phyloP scores from a whole-genome alignment of 306 rosid genomes.

The Adenanthera pavonina region DNA sequence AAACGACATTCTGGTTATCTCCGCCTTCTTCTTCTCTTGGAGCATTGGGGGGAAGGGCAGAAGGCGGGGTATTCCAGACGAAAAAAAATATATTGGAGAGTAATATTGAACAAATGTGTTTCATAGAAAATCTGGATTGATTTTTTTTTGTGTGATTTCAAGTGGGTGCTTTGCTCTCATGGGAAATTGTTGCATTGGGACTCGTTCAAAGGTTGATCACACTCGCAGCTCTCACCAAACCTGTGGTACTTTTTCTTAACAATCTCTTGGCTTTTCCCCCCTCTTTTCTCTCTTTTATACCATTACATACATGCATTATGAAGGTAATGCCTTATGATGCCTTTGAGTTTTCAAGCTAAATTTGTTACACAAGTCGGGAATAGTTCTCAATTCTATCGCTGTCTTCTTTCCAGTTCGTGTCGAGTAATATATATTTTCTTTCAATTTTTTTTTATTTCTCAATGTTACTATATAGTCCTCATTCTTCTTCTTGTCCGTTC shows the following conservation, averaged over 20 bases:
- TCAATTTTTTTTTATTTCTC: background rate
- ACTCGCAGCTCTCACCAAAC: background rate
- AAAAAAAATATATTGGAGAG: background rate
- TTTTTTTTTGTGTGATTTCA: background rate
- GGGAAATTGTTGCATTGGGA: background rate
- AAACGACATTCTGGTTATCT: background rate
- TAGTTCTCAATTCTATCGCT: background rate
- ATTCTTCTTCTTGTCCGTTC: background rate
- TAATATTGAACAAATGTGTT: background rate
- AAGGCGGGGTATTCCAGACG: background rate
- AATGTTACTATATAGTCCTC: background rate
- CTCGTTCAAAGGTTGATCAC: background rate
- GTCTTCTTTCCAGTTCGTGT: background rate
- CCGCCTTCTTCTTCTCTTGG: background rate
- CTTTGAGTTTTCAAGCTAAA: background rate
- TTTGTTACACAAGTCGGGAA: background rate
- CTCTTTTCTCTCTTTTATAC: background rate
- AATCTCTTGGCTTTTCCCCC: background rate
- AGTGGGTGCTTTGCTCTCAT: background rate
- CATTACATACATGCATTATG: background rate
- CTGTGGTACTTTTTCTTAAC: background rate
- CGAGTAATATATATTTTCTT: background rate
- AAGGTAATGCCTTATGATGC: background rate
- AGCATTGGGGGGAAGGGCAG: background rate
- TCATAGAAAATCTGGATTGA: background rate